These are phyloP conservation scores for Cystofilobasidium capitatum DNA, from an alignment of 768 basidiomycete species.

Conservation along the genomic window DNA sequence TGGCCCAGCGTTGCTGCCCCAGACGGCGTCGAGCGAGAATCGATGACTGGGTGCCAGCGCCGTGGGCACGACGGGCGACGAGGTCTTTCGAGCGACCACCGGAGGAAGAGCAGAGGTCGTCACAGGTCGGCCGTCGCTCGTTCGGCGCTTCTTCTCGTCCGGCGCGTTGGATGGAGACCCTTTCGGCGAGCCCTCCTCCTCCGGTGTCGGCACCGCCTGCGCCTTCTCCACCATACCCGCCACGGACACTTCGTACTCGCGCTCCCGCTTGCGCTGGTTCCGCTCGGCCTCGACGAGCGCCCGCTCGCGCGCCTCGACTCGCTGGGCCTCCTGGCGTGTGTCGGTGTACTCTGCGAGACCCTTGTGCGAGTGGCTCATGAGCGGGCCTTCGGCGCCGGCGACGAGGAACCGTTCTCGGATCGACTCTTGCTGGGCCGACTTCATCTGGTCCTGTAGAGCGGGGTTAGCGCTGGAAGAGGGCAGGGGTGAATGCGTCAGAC, in stretches of 20 bases:
- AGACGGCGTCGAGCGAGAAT: conserved; percentile 8
- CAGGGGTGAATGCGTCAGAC: neutral
- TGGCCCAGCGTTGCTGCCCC: neutral
- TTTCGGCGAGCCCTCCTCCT: neutral
- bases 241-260: neutral
- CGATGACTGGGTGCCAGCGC: neutral
- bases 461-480: conserved; percentile 15
- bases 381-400: neutral
- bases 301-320: conserved; percentile 16
- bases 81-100: too few relatives aligned
- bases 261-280: conserved; percentile 10
- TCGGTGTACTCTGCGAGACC: conserved; percentile 16
- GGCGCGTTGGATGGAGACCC: neutral
- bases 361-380: conserved; percentile 20
- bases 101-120: neutral
- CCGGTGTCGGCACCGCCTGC: neutral
- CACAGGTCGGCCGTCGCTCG: neutral
- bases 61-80: neutral
- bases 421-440: neutral
- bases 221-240: neutral
- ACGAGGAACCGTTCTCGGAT: conserved; percentile 7
- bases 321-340: conserved; percentile 6
- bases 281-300: conserved; percentile 15
- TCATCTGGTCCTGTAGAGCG: conserved; percentile 10
- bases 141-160: neutral